A percentile compares a stretch with the other conserved stretches of the same genome.
These are phyloP conservation scores for Paramecium sonneborni DNA, from an alignment of 73 alveolate genomes.

Conservation along the genomic window DNA sequence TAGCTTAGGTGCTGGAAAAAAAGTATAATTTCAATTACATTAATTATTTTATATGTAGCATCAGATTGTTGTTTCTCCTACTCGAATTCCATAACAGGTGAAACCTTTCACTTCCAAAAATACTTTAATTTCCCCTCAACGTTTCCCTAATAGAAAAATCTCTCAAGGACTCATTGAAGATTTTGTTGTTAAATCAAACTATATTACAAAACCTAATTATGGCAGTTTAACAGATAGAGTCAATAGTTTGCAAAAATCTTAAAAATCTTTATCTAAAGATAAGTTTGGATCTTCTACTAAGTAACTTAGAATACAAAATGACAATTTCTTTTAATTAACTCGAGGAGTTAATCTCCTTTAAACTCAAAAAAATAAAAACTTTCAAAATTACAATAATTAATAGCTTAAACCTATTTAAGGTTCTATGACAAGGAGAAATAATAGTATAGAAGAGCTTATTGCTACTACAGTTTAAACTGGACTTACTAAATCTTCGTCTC, in stretches of 20 bases:
- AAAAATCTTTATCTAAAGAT: not conserved
- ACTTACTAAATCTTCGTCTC: not conserved
- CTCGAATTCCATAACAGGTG: not conserved
- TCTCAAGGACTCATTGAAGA: not conserved
- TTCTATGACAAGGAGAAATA: constrained; percentile 4
- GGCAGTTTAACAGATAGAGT: not conserved
- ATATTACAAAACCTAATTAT: not conserved
- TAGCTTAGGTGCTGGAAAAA: not conserved
- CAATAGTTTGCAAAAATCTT: not conserved
- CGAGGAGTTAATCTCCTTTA: not conserved
- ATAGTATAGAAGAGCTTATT: not conserved
- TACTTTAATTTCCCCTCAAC: not conserved
- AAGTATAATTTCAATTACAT: not conserved
- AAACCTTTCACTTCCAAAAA: not conserved
- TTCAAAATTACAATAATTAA: not conserved
- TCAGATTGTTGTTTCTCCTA: not conserved
- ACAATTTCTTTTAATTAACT: not conserved
- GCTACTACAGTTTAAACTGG: not conserved
- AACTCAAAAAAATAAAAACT: not conserved
- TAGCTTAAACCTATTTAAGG: not conserved
- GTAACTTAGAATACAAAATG: not conserved
- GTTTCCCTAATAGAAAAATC: not conserved
- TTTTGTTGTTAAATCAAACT: not conserved
- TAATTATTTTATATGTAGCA: not conserved
- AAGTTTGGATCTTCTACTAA: not conserved